Conservation (phyloP, 2,329 filamentous ascomycete species). For the Lecanicillium sp. region DNA sequence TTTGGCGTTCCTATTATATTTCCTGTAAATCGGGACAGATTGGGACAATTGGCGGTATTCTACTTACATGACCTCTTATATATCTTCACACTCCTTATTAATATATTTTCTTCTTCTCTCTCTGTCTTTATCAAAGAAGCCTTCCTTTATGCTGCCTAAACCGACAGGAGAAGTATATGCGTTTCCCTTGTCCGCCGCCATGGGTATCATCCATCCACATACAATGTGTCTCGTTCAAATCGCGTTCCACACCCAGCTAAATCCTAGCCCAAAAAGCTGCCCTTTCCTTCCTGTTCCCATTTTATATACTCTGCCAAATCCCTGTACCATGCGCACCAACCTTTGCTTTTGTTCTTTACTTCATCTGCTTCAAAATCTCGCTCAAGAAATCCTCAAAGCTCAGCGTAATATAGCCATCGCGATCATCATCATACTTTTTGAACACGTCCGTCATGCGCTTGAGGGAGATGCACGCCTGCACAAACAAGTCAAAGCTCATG, state of each 20-base stretch:
- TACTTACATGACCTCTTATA: no score
- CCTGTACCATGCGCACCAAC: no score
- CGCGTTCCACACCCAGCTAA: not conserved
- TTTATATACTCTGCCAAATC: not conserved
- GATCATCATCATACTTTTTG: conserved; percentile 96
- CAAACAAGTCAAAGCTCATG: conserved; percentile 93
- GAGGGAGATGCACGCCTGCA: conserved; percentile 92
- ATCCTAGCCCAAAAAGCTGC: not conserved
- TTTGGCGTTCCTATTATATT: no score
- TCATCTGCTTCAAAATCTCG: conserved; percentile 56
- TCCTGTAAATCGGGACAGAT: no score
- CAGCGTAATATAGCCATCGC: conserved; percentile 84
- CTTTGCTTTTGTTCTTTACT: no score
- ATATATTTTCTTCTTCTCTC: no score
- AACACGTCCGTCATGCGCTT: conserved; percentile 99
- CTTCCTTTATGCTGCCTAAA: not conserved
- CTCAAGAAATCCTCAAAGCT: conserved; percentile 77
- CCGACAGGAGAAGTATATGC: not conserved
- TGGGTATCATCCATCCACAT: conserved; percentile 7
- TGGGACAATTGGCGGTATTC: no score
- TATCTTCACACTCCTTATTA: no score
- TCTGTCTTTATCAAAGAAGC: no score
- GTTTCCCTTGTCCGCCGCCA: not conserved
- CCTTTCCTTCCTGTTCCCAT: not conserved
- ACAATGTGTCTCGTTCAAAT: not conserved